Base-by-base conservation (phyloP, 1,284 basidiomycete species). In the Cutaneotrichosporon mucoides region DNA sequence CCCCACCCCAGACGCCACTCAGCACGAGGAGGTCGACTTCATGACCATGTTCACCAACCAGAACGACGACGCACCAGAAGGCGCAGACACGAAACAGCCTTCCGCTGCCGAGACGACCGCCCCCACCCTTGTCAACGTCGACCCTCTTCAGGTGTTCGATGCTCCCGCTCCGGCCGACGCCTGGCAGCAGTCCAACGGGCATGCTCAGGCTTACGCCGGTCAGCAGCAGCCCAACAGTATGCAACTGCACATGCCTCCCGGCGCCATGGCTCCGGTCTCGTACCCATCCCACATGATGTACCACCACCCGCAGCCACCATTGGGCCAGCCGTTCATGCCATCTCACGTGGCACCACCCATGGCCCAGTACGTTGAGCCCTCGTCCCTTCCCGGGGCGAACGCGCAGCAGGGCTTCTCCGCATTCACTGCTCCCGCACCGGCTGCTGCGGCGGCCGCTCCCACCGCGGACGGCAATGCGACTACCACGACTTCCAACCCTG, bases 1-100 rank as follows among this genome's bases (percentile, higher is more conserved):
- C n/a, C 41, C 53, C n/a, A 42, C 49, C 12, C 61, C 57, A 24
- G 50, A 59, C 44, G 36, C 37, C 9, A 12, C 47, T 11, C 53
- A 59, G 15, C 53, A 59, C 44, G 62, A 60, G 38, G 62, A 61
- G 51, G 62, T 64, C 40, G 62, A 64, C 57, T 64, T 64, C 45
- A 64, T 64, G 62, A 59, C 59, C 43, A 64, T 64, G 62, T 64
- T 64, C 59, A 64, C 60, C 46, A 56, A 54, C 15, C 62, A 63
- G 38, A 58, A 64, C 52, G 57, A 62, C 54, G 57, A 57, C 50
- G 37, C 36, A 13, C 4, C 51, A 24, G 24, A 24, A 24, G 24
- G 24, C 24, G 34, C 45, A 55, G 43, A 24, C 53, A n/a, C 10
- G n/a, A 16, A 34, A 40, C 45, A 55, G 37, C 12, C 49, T 5